phyloP scores from a whole-genome alignment of 768 basidiomycete genomes.

The Lactarius deliciosus region DNA sequence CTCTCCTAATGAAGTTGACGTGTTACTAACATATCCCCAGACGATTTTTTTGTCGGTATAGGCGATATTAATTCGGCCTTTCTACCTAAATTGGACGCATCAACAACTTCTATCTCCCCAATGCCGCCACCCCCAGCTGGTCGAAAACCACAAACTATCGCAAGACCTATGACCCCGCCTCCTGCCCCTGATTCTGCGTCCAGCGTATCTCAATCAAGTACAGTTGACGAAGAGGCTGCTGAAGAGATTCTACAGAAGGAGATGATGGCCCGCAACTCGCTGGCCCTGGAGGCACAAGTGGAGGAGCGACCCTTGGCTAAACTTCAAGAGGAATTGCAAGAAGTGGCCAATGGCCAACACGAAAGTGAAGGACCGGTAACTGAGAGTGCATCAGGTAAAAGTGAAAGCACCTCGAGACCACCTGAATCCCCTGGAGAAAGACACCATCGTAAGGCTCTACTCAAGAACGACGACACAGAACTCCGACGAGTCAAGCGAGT shows the following conservation, averaged over 20 bases:
- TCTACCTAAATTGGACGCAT: slow-evolving; percentile 72
- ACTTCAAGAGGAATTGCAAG: slow-evolving; percentile 76
- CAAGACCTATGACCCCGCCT: slow-evolving; percentile 15
- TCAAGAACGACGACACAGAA: slow-evolving; percentile 88
- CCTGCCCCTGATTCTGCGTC: slow-evolving; percentile 5
- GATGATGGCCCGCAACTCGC: slow-evolving; percentile 66
- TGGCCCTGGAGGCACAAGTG: slow-evolving; percentile 79
- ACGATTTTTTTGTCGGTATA: slow-evolving; percentile 97
- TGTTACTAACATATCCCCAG: slow-evolving; percentile 44
- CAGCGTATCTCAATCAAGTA: slow-evolving; percentile 10
- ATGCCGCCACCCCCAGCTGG: slow-evolving; percentile 13
- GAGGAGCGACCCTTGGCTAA: slow-evolving; percentile 86
- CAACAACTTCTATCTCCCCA: slow-evolving; percentile 42
- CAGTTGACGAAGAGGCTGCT: slow-evolving; percentile 39
- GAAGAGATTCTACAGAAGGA: slow-evolving; percentile 51
- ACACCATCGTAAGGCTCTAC: slow-evolving; percentile 61
- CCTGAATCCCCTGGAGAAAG: slow-evolving; percentile 42
- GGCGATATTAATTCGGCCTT: slow-evolving; percentile 98
- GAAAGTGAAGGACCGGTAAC: slow-evolving; percentile 7
- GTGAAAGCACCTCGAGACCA: slow-evolving; percentile 13
- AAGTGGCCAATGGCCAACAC: slow-evolving; percentile 37
- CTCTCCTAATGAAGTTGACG: slow-evolving; percentile 9
- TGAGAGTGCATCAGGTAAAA: slow-evolving; percentile 9
- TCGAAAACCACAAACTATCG: neutral
- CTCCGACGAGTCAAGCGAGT: slow-evolving; percentile 76